These are phyloP conservation scores for Fraxinus quadrangulata DNA, from an alignment of 257 asterid species.

Conservation along the genomic window DNA sequence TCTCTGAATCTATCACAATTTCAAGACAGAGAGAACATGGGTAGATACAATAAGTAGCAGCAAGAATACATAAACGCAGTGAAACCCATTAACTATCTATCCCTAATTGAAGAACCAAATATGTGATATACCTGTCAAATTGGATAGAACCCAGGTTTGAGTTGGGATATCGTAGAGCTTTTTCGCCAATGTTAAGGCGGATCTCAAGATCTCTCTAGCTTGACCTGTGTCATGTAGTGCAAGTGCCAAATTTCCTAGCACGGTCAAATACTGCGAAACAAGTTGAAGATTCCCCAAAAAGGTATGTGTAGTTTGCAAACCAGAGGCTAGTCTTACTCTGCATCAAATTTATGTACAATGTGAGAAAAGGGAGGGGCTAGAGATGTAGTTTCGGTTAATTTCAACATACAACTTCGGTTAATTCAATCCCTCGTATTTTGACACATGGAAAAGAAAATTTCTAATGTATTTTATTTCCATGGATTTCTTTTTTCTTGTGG, in stretches of 20 bases:
- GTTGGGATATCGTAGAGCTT: slow-evolving; percentile 88
- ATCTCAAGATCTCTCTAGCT: slow-evolving; percentile 93
- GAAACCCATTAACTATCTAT: slow-evolving; percentile 2
- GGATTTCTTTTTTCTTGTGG: background rate
- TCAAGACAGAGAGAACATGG: background rate
- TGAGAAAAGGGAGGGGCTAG: slow-evolving; percentile 14
- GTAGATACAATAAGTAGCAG: slow-evolving; percentile 10
- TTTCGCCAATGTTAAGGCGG: slow-evolving; percentile 89
- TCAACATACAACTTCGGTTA: too few relatives aligned
- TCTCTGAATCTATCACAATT: slow-evolving; percentile 13
- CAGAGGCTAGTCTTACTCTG: slow-evolving; percentile 86
- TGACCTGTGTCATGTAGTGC: slow-evolving; percentile 90
- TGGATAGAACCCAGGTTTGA: slow-evolving; percentile 88
- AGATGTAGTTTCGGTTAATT: background rate
- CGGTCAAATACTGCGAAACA: slow-evolving; percentile 90
- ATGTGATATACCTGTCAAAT: slow-evolving; percentile 61
- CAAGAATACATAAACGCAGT: background rate
- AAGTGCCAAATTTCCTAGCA: slow-evolving; percentile 85
- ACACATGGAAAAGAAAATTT: background rate
- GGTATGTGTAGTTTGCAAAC: slow-evolving; percentile 87
- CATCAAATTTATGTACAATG: slow-evolving; percentile 23
- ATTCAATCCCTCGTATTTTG: background rate
- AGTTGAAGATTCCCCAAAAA: slow-evolving; percentile 91
- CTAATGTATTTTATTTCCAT: background rate
- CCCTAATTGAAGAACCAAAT: slow-evolving; percentile 8